phyloP scores from a whole-genome alignment of 306 rosid genomes.

The Castanea mollissima region DNA sequence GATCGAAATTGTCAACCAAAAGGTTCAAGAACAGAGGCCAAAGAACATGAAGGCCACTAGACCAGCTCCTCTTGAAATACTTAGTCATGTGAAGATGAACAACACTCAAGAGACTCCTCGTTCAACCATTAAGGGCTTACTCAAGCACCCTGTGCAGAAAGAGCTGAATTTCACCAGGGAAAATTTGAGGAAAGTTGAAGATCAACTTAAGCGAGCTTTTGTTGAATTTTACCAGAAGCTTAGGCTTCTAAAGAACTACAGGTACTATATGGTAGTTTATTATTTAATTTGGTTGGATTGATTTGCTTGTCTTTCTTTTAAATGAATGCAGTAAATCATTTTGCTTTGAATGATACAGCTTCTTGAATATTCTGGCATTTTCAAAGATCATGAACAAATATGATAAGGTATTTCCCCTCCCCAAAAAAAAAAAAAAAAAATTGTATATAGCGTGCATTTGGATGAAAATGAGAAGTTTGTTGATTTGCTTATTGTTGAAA shows the following conservation, averaged over 20 bases:
- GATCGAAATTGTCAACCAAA: not conserved
- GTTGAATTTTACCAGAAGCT: constrained; percentile 64
- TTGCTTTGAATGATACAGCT: constrained; percentile 32
- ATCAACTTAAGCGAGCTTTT: constrained; percentile 49
- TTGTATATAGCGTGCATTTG: too few relatives aligned
- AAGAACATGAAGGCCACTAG: not conserved
- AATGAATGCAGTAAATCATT: not conserved
- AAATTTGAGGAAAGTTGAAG: constrained; percentile 54
- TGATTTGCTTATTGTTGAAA: too few relatives aligned
- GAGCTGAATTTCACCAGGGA: constrained; percentile 46
- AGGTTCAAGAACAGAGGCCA: constrained; percentile 14
- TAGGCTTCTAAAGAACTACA: constrained; percentile 59
- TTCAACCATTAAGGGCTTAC: constrained; percentile 54
- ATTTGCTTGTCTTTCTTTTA: not conserved
- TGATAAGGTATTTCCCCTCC: constrained; percentile 48
- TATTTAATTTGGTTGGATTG: not conserved
- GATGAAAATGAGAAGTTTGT: too few relatives aligned
- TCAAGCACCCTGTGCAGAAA: constrained; percentile 33
- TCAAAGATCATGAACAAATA: constrained; percentile 86
- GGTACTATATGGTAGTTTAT: constrained; percentile 18
- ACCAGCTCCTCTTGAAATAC: constrained; percentile 56
- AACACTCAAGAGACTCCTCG: constrained; percentile 51
- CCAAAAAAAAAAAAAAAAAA: too few relatives aligned
- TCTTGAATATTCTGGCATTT: constrained; percentile 66
- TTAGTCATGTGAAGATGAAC: constrained; percentile 47